Percentiles rank a stretch among this genome's conserved stretches.
phyloP scores from a whole-genome alignment of 257 asterid species.

The Capsicum chinense region DNA sequence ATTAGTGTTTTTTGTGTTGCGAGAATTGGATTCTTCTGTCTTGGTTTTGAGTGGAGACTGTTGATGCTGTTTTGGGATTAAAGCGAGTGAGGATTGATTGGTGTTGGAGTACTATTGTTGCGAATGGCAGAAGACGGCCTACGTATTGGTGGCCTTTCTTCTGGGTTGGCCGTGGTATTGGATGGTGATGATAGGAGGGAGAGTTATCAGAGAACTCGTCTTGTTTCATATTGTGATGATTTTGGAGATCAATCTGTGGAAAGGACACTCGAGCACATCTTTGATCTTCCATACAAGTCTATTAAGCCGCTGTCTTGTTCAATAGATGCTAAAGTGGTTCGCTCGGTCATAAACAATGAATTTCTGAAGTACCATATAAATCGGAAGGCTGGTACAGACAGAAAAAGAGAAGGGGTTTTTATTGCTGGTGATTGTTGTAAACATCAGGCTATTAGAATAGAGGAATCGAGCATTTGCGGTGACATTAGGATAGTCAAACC shows the following conservation, averaged over 20 bases:
- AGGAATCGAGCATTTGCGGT: slow-evolving; percentile 83
- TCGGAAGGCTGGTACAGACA: slow-evolving; percentile 37
- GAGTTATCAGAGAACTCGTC: slow-evolving; percentile 66
- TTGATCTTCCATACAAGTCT: slow-evolving; percentile 76
- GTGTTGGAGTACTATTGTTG: slow-evolving; percentile 28
- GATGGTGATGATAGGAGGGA: slow-evolving; percentile 63
- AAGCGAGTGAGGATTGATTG: slow-evolving; percentile 26
- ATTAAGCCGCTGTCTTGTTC: slow-evolving; percentile 60
- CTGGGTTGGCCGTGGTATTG: slow-evolving; percentile 89
- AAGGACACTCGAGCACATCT: slow-evolving; percentile 85
- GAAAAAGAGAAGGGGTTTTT: slow-evolving; percentile 63
- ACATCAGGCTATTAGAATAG: slow-evolving; percentile 57
- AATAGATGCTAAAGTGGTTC: slow-evolving; percentile 53
- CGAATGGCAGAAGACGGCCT: slow-evolving; percentile 89
- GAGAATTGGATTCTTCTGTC: slow-evolving; percentile 33
- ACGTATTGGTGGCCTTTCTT: slow-evolving; percentile 72
- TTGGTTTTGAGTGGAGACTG: neutral
- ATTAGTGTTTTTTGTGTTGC: slow-evolving; percentile 3
- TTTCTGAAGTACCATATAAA: slow-evolving; percentile 56
- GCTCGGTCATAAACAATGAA: slow-evolving; percentile 63
- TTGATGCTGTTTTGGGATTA: slow-evolving; percentile 34
- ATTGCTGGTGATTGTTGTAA: slow-evolving; percentile 50
- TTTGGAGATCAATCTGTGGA: slow-evolving; percentile 94
- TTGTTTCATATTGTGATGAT: slow-evolving; percentile 80
- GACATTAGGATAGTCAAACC: slow-evolving; percentile 69